phyloP scores from a whole-genome alignment of 2,329 filamentous ascomycete species.

The Esteya vermicola region DNA sequence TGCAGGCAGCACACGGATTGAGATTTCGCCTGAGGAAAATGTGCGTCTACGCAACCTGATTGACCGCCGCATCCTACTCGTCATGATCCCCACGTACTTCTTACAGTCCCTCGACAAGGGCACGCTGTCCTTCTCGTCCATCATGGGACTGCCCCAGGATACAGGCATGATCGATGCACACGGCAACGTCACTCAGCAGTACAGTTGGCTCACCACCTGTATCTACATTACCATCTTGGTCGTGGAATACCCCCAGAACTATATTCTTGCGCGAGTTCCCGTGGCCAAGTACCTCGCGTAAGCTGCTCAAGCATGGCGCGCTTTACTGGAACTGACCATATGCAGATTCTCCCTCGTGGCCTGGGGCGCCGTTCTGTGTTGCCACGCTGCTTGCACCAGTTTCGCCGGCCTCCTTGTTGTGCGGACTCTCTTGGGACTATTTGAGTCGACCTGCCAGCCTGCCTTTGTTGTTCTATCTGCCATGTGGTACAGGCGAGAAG shows the following conservation, averaged over 20 bases:
- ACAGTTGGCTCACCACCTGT: constrained; percentile 58
- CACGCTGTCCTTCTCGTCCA: constrained; percentile 48
- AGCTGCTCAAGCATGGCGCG: too few relatives aligned
- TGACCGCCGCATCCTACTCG: constrained; percentile 49
- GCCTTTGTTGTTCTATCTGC: constrained; percentile 51
- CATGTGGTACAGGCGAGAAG: constrained; percentile 59
- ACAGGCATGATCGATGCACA: constrained; percentile 26
- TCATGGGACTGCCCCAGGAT: constrained; percentile 45
- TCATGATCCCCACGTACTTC: constrained; percentile 66
- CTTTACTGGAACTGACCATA: too few relatives aligned
- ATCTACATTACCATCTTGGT: constrained; percentile 59
- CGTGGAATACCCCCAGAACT: constrained; percentile 60
- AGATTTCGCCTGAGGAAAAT: constrained; percentile 46
- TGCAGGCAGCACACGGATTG: constrained; percentile 37
- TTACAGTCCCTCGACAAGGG: constrained; percentile 56
- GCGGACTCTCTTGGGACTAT: constrained; percentile 53
- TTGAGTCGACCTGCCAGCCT: constrained; percentile 56
- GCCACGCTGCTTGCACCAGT: constrained; percentile 45
- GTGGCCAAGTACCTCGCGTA: constrained; percentile 58
- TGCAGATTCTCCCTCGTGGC: constrained; percentile 44
- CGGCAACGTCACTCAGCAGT: constrained; percentile 27
- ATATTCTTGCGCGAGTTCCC: constrained; percentile 36
- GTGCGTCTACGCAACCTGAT: constrained; percentile 48
- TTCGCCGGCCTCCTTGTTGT: constrained; percentile 33
- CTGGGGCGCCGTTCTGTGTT: constrained; percentile 47